phyloP scores from a whole-genome alignment of 2,329 filamentous ascomycete genomes.

The Tolypocladium inflatum region DNA sequence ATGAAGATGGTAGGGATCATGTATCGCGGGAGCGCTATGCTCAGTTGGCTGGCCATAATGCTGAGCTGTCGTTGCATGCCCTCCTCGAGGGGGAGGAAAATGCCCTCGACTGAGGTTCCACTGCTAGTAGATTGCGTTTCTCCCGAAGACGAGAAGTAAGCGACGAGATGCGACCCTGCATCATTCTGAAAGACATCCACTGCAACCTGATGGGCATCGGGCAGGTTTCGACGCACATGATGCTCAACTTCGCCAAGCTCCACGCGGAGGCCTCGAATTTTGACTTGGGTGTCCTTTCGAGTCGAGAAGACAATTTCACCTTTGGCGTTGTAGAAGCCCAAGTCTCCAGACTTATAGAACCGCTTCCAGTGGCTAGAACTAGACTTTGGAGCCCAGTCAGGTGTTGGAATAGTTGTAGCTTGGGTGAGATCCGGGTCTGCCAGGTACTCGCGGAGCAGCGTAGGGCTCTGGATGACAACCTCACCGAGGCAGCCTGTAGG shows the following conservation, averaged over 20 bases:
- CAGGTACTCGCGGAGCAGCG: conserved; percentile 4
- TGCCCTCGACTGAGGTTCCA: not conserved
- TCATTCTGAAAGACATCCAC: not conserved
- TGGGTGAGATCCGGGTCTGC: not conserved
- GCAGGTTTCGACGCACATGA: not conserved
- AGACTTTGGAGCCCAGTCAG: not conserved
- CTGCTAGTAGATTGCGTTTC: accelerated
- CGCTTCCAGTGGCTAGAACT: not conserved
- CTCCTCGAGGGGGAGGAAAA: not conserved
- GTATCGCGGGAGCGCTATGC: conserved; percentile 1
- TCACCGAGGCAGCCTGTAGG: conserved; percentile 6
- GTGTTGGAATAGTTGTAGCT: not conserved
- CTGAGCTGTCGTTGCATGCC: not conserved
- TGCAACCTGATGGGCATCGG: not conserved
- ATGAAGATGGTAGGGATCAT: not conserved
- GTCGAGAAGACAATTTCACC: conserved; percentile 8
- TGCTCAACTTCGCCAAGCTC: conserved; percentile 9
- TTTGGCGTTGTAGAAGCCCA: conserved; percentile 6
- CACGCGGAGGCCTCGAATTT: conserved; percentile 11
- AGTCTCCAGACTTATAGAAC: conserved; percentile 10
- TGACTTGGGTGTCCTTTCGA: conserved; percentile 4
- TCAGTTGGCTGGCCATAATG: not conserved
- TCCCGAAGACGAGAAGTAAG: not conserved
- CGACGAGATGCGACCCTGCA: not conserved
- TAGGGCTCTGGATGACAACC: conserved; percentile 6